Evolutionary conservation across 257 asterid species (phyloP).

Genomic region (Primulina huaijiensis): DNA sequence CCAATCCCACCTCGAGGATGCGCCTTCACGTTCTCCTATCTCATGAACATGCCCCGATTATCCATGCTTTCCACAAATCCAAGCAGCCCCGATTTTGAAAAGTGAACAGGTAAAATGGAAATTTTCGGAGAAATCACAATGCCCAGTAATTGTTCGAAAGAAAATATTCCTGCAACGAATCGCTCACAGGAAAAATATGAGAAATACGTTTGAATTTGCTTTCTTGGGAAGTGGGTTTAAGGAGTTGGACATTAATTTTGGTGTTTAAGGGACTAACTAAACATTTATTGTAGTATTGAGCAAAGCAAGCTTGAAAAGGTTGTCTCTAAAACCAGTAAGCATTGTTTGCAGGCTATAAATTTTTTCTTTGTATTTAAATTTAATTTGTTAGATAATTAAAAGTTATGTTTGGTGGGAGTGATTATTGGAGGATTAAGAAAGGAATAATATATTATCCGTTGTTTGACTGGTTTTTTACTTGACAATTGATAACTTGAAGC

Average conservation of each 20-base stretch:
- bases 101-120: conserved; percentile 7
- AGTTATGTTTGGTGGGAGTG: too few relatives aligned
- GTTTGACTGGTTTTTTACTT: too few relatives aligned
- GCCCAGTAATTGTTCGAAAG: not conserved
- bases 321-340: too few relatives aligned
- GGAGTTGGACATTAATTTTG: not conserved
- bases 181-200: not conserved
- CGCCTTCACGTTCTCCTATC: conserved; percentile 69
- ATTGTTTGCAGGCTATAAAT: too few relatives aligned
- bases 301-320: not conserved
- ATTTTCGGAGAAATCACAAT: conserved; percentile 6
- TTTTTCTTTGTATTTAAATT: too few relatives aligned
- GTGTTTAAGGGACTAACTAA: not conserved
- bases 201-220: conserved; percentile 22
- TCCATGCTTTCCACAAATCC: conserved; percentile 19
- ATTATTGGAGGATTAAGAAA: too few relatives aligned
- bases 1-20: conserved; percentile 42
- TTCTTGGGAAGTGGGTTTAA: conserved; percentile 41
- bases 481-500: too few relatives aligned
- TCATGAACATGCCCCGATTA: conserved; percentile 47
- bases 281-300: not conserved
- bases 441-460: too few relatives aligned
- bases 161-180: not conserved
- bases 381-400: too few relatives aligned
- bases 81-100: conserved; percentile 21